phyloP scores from a whole-genome alignment of 225 moss, liverwort and hornwort species.

The Asterella californica region DNA sequence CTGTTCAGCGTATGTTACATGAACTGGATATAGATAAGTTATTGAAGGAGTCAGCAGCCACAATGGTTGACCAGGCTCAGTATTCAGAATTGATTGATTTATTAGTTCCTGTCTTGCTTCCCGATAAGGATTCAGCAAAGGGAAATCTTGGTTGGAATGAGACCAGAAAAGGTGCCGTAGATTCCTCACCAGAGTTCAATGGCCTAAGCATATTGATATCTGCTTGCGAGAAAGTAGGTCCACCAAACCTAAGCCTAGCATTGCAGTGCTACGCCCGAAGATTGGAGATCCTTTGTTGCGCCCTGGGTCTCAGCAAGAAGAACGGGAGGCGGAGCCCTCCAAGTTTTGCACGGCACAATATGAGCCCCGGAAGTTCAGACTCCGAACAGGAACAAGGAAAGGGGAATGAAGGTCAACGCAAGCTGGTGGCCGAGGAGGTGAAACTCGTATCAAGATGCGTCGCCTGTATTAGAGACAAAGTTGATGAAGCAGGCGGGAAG shows the following conservation, averaged over 20 bases:
- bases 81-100: constrained; percentile 69
- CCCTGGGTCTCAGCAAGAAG: constrained; percentile 52
- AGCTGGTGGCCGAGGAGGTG: constrained; percentile 74
- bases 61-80: constrained; percentile 59
- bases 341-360: constrained; percentile 27
- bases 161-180: constrained; percentile 62
- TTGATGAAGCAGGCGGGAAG: constrained; percentile 59
- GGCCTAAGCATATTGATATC: constrained; percentile 71
- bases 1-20: constrained; percentile 74
- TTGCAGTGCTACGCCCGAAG: constrained; percentile 83
- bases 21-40: constrained; percentile 82
- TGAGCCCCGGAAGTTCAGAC: constrained; percentile 39
- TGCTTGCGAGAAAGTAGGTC: constrained; percentile 71
- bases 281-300: constrained; percentile 75
- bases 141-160: constrained; percentile 50
- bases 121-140: constrained; percentile 47
- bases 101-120: constrained; percentile 72
- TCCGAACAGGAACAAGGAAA: constrained; percentile 59
- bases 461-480: constrained; percentile 50
- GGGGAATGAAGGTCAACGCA: constrained; percentile 54
- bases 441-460: constrained; percentile 65
- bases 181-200: constrained; percentile 75
- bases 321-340: constrained; percentile 44
- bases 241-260: constrained; percentile 67
- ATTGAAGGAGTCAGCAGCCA: constrained; percentile 66